Percentiles rank a stretch among this genome's conserved stretches.
Conservation (phyloP, 2,329 filamentous ascomycete genomes). For the Cercospora nicotianae region DNA sequence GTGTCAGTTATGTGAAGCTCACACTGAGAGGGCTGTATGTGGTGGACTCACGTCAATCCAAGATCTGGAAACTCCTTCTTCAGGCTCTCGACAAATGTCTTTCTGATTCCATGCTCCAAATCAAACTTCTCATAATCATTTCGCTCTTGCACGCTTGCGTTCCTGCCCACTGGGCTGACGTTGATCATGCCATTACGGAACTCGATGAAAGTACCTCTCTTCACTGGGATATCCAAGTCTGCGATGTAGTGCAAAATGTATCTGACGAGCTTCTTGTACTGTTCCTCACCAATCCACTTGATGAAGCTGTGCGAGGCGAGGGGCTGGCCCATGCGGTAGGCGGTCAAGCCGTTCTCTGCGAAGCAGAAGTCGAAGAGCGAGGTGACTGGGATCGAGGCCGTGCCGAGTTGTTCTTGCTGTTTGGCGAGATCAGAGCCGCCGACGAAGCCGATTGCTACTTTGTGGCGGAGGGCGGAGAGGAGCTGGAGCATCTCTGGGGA, state of each 20-base stretch:
- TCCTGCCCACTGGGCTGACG: constrained; percentile 78
- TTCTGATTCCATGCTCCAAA: constrained; percentile 71
- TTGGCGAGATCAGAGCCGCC: constrained; percentile 90
- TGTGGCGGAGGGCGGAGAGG: constrained; percentile 77
- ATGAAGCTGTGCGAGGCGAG: constrained; percentile 86
- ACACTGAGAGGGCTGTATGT: no score
- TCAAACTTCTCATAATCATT: constrained; percentile 82
- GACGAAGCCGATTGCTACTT: constrained; percentile 86
- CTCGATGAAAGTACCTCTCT: constrained; percentile 82
- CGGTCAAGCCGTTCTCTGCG: constrained; percentile 92
- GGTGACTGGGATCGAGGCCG: constrained; percentile 66
- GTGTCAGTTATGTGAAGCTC: neutral
- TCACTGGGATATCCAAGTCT: constrained; percentile 79
- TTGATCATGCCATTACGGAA: constrained; percentile 93
- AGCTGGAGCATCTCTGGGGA: constrained; percentile 80
- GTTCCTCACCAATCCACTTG: constrained; percentile 80
- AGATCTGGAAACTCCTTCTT: constrained; percentile 79
- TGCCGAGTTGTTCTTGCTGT: constrained; percentile 93
- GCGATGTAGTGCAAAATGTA: constrained; percentile 81
- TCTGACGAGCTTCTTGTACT: constrained; percentile 75
- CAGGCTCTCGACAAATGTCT: constrained; percentile 72
- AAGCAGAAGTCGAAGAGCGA: constrained; percentile 97
- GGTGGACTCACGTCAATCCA: constrained; percentile 72
- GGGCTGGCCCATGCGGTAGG: constrained; percentile 76
- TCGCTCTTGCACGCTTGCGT: constrained; percentile 77